These are phyloP conservation scores for Candida awuae DNA, from an alignment of 805 yeast genomes.

Conservation along the genomic window DNA sequence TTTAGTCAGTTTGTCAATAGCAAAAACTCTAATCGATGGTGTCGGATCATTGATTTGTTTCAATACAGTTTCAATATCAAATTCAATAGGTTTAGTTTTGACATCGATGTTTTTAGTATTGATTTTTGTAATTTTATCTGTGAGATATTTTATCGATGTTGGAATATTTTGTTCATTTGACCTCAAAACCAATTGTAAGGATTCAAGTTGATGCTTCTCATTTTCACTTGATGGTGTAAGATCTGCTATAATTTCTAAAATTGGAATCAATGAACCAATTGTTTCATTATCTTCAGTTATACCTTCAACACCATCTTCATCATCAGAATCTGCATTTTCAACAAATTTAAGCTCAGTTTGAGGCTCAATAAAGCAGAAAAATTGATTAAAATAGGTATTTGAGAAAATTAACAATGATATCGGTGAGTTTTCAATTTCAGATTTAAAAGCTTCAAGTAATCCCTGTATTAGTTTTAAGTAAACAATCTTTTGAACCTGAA, in stretches of 20 bases:
- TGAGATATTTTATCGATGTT: not conserved
- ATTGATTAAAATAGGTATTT: slow-evolving; percentile 4
- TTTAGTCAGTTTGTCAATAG: slow-evolving; percentile 55
- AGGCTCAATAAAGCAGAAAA: slow-evolving; percentile 2
- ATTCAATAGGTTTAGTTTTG: slow-evolving; percentile 21
- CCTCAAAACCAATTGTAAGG: slow-evolving; percentile 9
- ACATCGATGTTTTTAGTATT: not conserved
- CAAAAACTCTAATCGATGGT: slow-evolving; percentile 83
- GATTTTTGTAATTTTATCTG: slow-evolving; percentile 3
- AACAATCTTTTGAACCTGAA: slow-evolving; percentile 47
- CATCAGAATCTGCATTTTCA: slow-evolving; percentile 31
- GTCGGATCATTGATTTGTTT: slow-evolving; percentile 65
- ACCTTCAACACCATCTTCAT: slow-evolving; percentile 30
- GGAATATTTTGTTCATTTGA: slow-evolving; percentile 4
- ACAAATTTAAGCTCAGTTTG: slow-evolving; percentile 5
- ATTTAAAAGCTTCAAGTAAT: slow-evolving; percentile 50
- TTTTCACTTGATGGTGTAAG: slow-evolving; percentile 1
- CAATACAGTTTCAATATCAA: slow-evolving; percentile 52
- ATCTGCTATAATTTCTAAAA: slow-evolving; percentile 8
- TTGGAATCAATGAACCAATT: slow-evolving; percentile 23
- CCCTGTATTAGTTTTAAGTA: slow-evolving; percentile 60
- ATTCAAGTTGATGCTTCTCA: slow-evolving; percentile 7
- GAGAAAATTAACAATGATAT: slow-evolving; percentile 7
- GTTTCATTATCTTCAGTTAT: slow-evolving; percentile 27
- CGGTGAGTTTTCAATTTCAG: slow-evolving; percentile 41